Evolutionary conservation across 1,284 basidiomycete genomes (phyloP), one percentile per base, ranked within the genome.

Genomic region (Golubevia pallescens): DNA sequence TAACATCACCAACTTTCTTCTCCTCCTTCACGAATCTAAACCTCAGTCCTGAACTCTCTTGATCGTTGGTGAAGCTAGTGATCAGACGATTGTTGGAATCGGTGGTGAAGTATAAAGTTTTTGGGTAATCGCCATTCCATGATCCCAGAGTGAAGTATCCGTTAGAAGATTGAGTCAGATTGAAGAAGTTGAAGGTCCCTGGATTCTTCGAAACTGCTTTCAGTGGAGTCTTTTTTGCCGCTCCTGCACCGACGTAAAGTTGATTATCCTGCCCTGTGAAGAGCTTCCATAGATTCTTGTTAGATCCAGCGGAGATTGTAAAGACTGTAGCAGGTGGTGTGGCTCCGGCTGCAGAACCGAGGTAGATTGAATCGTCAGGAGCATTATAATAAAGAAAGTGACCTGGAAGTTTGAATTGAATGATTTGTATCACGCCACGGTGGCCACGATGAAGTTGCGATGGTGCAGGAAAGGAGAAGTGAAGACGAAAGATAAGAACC

Each of bases 21-120:
- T n/a, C n/a, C n/a, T n/a, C n/a, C n/a, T n/a, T n/a, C n/a, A n/a
- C n/a, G n/a, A n/a, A n/a, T n/a, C n/a, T n/a, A 13, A 60, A 48
- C 59, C 55, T 60, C 51, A 60, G 23, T 21, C 51, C 59, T 3
- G 59, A 32, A 5, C 51, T 8, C 19, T 48, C 3, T 21, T 23
- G 52, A 21, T 1, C 32, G 2, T 48, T 48, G 5, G 13, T 24
- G 34, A 48, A 20, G 59, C 51, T 60, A 23, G 55, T 53, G 3
- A 53, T 53, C 21, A 60, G 59, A 1, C 59, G 59, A 14, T 7
- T 28, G 2, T 23, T 16, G 6, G 59, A 60, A 53, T 60, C 59
- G 51, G 55, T 60, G 16, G 59, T 53, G 34, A 48, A 48, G 34
- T 60, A 60, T 53, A n/a, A 53, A 16, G 59, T 60, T 53, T 60